Conservation (phyloP, 208 protist species). For the Naegleria fowleri region DNA sequence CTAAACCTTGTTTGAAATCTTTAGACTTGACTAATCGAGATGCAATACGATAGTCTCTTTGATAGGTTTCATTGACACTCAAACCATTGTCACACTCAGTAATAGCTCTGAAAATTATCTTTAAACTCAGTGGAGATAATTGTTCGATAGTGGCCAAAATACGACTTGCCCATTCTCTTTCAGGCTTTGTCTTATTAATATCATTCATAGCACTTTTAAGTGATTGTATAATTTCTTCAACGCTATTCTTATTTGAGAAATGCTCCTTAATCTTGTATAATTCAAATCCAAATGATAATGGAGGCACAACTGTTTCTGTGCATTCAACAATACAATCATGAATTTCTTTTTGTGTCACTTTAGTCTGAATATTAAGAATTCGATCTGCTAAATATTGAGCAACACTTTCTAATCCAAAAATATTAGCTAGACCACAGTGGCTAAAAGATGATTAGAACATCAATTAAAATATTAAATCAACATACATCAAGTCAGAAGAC, state of each 20-base stretch:
- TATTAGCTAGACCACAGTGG: neutral
- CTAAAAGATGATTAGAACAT: neutral
- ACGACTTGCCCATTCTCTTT: neutral
- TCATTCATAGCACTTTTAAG: neutral
- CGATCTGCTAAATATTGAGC: neutral
- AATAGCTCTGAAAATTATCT: neutral
- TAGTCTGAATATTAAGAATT: neutral
- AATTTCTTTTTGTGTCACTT: neutral
- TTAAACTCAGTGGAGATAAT: neutral
- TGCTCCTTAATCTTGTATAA: constrained; percentile 8
- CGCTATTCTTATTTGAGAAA: neutral
- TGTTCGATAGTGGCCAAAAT: neutral
- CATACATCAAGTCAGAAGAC: neutral
- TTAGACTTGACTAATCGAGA: neutral
- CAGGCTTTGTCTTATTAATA: neutral
- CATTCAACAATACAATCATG: neutral
- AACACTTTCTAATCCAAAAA: neutral
- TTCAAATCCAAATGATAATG: neutral
- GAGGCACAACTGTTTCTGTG: neutral
- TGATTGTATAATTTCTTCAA: neutral
- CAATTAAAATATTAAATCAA: neutral
- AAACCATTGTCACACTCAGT: neutral
- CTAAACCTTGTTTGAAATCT: neutral
- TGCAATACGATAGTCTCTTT: neutral
- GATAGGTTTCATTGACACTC: too few relatives aligned